Conservation (phyloP, 768 basidiomycete genomes). For the Hericium rajendrae region DNA sequence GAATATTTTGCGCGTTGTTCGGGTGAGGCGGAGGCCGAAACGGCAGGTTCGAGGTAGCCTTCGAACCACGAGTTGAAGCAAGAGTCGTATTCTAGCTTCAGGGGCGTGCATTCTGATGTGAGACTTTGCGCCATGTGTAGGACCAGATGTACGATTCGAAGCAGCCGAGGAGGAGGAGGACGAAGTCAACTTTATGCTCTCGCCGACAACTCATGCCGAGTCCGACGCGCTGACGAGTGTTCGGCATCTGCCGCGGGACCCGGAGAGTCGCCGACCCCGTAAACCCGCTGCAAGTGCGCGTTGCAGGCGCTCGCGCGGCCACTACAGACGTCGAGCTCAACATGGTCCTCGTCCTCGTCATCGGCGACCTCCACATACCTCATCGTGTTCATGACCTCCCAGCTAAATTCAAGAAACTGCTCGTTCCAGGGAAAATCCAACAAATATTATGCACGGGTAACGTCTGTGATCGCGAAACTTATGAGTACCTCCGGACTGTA, state of each 20-base stretch:
- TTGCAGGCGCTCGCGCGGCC: not conserved
- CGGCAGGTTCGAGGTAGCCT: constrained; percentile 83
- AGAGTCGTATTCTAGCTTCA: constrained; percentile 83
- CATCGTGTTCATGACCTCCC: constrained; percentile 86
- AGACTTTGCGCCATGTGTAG: constrained; percentile 67
- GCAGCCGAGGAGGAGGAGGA: not conserved
- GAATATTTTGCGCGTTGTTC: constrained; percentile 51
- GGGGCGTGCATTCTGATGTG: constrained; percentile 74
- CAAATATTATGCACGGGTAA: constrained; percentile 98
- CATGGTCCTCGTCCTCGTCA: constrained; percentile 92
- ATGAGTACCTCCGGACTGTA: constrained; percentile 92
- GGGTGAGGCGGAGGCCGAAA: constrained; percentile 27
- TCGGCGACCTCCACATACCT: constrained; percentile 96
- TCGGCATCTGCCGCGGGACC: not conserved
- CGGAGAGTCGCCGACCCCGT: not conserved
- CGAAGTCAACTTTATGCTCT: not conserved
- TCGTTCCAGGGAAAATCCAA: constrained; percentile 86
- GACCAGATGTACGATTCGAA: not conserved
- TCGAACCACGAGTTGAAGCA: constrained; percentile 99
- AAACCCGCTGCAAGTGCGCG: not conserved
- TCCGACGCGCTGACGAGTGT: not conserved
- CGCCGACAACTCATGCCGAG: not conserved
- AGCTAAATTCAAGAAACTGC: constrained; percentile 91
- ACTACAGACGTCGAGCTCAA: constrained; percentile 4
- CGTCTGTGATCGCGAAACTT: constrained; percentile 94